Evolutionary conservation across 2,329 filamentous ascomycete species (phyloP), one percentile per base, ranked within the genome.

Genomic region (Hymenoscyphus occultus): DNA sequence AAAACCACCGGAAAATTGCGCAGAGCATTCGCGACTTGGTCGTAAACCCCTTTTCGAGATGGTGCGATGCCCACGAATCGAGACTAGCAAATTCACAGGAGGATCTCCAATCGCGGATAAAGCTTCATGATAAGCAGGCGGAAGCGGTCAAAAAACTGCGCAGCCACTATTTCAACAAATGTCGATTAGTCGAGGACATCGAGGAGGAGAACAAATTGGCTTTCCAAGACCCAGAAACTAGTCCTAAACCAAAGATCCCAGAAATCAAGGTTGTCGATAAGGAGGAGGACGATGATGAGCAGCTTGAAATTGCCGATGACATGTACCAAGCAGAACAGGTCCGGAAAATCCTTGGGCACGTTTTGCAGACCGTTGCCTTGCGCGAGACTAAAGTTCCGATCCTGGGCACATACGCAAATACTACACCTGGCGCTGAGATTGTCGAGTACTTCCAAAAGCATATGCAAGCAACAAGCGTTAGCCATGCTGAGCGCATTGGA

Each of bases 161-260:
- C 69, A 97, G 91, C 78, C 91, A 92, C 72, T 99, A 99, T 80
- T 98, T 98, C 84, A 99, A 98, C 83, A 99, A 98, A 80, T 99
- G 95, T 77, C 90, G 96, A 60, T 82, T 97, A 68, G 90, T 98
- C 6, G 96, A 99, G 77, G 95, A 99, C 76, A 81, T 98, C 67
- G 95, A 99, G 77, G 95, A 99, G 79, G 96, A 99, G 81, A 97
- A 97, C 78, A 98, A 99, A 79, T 85, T 99, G 63, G 95, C 93
- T 48, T 99, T 99, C 79, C 93, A 97, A 77, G 92, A 93, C 70
- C 92, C 93, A 1, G 86, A 89, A 72, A 81, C 77, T 40, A 93
- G 90, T 76, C 89, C 90, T 2, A 83, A 85, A 76, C 79, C 82
- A 63, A 70, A 83, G 68, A 90, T 92, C 51, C 91, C 91, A 56